Evolutionary conservation across 2,329 filamentous ascomycete species (phyloP).

Genomic region (Pseudopyricularia cyperi): DNA sequence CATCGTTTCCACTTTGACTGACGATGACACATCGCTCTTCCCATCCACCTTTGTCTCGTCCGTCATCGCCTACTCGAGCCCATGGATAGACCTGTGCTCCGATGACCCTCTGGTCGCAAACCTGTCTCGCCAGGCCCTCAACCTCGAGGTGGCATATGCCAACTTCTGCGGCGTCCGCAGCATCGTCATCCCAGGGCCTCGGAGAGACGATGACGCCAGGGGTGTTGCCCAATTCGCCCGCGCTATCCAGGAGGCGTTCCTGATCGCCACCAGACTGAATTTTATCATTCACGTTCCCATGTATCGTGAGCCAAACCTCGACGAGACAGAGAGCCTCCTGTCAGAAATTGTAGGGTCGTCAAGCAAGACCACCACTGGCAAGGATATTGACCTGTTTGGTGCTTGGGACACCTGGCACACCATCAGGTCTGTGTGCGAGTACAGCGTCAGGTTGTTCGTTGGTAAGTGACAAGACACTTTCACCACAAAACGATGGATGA

Average conservation of each 20-base stretch:
- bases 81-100: slow-evolving; percentile 87
- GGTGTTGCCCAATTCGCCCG: slow-evolving; percentile 67
- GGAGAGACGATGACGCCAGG: slow-evolving; percentile 33
- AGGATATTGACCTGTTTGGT: slow-evolving; percentile 57
- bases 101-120: slow-evolving; percentile 70
- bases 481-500: not conserved
- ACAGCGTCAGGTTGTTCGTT: slow-evolving; percentile 67
- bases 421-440: slow-evolving; percentile 74
- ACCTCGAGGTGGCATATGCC: slow-evolving; percentile 85
- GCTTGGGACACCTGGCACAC: slow-evolving; percentile 92
- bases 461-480: slow-evolving; percentile 43
- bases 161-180: slow-evolving; percentile 86
- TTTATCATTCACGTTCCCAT: slow-evolving; percentile 75
- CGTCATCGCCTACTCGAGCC: slow-evolving; percentile 66
- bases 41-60: slow-evolving; percentile 58
- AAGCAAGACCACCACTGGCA: slow-evolving; percentile 19
- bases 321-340: slow-evolving; percentile 38
- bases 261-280: slow-evolving; percentile 61
- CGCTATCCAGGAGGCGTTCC: slow-evolving; percentile 67
- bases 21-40: slow-evolving; percentile 64
- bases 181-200: slow-evolving; percentile 70
- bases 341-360: slow-evolving; percentile 26
- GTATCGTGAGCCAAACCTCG: slow-evolving; percentile 56
- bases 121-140: slow-evolving; percentile 79
- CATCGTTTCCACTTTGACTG: slow-evolving; percentile 56